Base-by-base conservation (phyloP, 2,329 filamentous ascomycete species). In the Colletotrichum sp. region DNA sequence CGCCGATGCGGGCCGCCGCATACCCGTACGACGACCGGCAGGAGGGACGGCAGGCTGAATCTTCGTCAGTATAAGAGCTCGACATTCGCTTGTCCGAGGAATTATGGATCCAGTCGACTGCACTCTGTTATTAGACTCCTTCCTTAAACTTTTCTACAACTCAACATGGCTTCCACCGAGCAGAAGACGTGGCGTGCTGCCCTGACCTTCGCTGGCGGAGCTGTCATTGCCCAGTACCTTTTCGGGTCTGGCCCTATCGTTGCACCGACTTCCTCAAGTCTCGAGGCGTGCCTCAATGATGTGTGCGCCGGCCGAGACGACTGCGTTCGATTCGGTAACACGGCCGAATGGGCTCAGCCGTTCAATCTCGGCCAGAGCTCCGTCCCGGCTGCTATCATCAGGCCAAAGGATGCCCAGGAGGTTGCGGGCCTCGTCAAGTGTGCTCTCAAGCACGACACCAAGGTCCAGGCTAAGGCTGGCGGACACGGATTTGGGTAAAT, bases 401-500 rank as follows among this genome's bases (percentile, higher is more conserved):
- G 90, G 8, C 91, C 92, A 1, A 82, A 83, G 7, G 89, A 83
- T 0, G 84, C 87, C 9, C 80, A 88, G 16, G 89, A 93, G 70
- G 87, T 93, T 3, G 86, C 90, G 2, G 86, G 83, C 26, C 88
- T 90, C 8, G 86, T 94, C 43, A 87, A 88, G 63, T 93, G 92
- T 79, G 92, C 91, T 4, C 83, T 80, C 3, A 75, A 86, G 36
- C 83, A 85, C 73, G 83, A 83, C 8, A 81, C 89, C 67, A 89
- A 89, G 77, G 90, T 93, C 0, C 91, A 93, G 79, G 89, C 92
- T 16, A 90, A 87, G 77, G 91, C 90, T 3, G 92, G 92, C 5
- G 92, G 92, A 0, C 92, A 94, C 78, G 92, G 90, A 0, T 94
- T 91, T 77, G 91, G 85, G 88, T 89, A 79, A 78, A 87, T 74